Evolutionary conservation across 768 basidiomycete genomes (phyloP).

Genomic region (Boletus barrowsii): DNA sequence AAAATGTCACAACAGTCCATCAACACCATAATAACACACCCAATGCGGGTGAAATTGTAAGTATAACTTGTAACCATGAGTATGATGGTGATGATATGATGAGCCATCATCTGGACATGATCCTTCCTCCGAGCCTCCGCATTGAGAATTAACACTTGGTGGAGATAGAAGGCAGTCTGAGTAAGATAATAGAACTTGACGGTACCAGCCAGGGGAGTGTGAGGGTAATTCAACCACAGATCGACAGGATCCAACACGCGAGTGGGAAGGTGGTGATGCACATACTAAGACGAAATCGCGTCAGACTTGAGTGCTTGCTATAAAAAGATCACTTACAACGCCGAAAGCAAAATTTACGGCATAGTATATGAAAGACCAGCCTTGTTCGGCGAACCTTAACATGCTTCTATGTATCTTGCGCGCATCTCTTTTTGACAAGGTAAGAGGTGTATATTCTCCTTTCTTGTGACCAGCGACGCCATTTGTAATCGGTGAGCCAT

Average conservation of each 20-base stretch:
- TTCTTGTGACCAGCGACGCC: conserved; percentile 30
- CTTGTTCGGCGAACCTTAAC: conserved; percentile 91
- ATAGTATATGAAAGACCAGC: conserved; percentile 86
- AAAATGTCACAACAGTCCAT: conserved; percentile 97
- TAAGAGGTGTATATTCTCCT: conserved; percentile 14
- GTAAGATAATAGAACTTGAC: conserved; percentile 88
- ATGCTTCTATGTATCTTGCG: conserved; percentile 68
- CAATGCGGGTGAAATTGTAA: conserved; percentile 83
- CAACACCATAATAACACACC: conserved; percentile 83
- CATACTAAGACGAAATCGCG: conserved; percentile 52
- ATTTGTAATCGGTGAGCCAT: conserved; percentile 25
- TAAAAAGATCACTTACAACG: conserved; percentile 56
- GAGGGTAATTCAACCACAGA: conserved; percentile 82
- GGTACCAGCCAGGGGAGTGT: conserved; percentile 71
- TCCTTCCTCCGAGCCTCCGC: conserved; percentile 91
- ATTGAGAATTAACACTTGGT: conserved; percentile 89
- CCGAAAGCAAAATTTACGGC: conserved; percentile 73
- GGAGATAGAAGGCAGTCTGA: conserved; percentile 85
- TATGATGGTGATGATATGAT: conserved; percentile 85
- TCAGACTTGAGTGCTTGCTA: conserved; percentile 7
- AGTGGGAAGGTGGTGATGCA: conserved; percentile 72
- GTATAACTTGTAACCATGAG: conserved; percentile 79
- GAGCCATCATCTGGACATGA: conserved; percentile 93
- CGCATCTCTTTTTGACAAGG: conserved; percentile 43
- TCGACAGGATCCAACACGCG: conserved; percentile 57